Evolutionary conservation across 2,329 filamentous ascomycete genomes (phyloP), one percentile per base, ranked within the genome.

Genomic region (Alternaria conjuncta): DNA sequence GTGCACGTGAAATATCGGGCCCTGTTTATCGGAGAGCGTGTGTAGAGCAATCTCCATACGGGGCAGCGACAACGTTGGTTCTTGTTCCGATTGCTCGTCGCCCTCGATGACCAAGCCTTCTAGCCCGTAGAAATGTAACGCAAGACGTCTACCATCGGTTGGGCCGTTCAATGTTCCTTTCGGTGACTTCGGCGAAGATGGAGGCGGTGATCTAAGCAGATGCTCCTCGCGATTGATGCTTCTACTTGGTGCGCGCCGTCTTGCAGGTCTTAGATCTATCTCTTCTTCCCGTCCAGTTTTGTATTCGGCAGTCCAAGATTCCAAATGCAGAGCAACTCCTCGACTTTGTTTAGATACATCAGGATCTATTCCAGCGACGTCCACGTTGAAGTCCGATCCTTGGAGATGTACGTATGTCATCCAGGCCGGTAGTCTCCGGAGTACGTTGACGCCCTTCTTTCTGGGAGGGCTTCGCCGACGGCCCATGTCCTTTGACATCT

Each of bases 101-200:
- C 91, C 92, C 77, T 99, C 96, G 51, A 98, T 90, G 53, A 98
- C 92, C 71, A 96, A 95, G 0, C 91, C 93, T 78, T 98, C 96
- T 5, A 99, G 84, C 0, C 93, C 93, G 64, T 92, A 89, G 41
- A 92, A 87, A 75, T 97, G 92, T 25, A 98, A 81, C 4, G 92
- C 89, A 26, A 99, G 82, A 30, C 93, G 89, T 63, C 96, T 88
- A 2, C 94, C 94, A 80, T 99, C 95, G 4, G 89, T 89, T 3
- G 69, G 65, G 66, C 78, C 75, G 25, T 74, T 82, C 7, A 75
- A 69, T 20, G 86, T 84, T 76, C 86, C 86, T 6, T 86, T 74
- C 9, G 83, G 80, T 12, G 83, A 84, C 10, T 83, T 82, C 12
- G 85, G 84, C 3, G 84, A 86, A 20, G 74, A 76, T 43, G 82